These are phyloP conservation scores for Populus tomentosa DNA, from an alignment of 441 rosid species.

Conservation along the genomic window DNA sequence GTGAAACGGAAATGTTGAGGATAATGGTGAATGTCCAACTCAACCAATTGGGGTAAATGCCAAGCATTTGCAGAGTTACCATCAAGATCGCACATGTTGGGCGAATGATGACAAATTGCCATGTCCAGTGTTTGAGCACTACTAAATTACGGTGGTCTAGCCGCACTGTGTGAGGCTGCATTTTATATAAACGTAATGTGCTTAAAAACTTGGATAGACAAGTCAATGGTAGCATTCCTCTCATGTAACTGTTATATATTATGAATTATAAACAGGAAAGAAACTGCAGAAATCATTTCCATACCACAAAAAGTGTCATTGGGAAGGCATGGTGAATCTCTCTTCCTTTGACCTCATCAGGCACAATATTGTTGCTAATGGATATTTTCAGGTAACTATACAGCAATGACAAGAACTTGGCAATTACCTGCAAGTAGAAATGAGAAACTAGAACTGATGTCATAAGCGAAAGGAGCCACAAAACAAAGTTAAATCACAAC, in stretches of 20 bases:
- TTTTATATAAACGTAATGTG: slow-evolving; percentile 5
- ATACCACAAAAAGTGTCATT: slow-evolving; percentile 90
- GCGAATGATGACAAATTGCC: slow-evolving; percentile 88
- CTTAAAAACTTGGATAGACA: not conserved
- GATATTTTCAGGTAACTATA: slow-evolving; percentile 83
- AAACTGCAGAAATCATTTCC: not conserved
- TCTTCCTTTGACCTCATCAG: slow-evolving; percentile 87
- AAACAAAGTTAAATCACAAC: slow-evolving; percentile 5
- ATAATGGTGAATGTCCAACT: slow-evolving; percentile 90
- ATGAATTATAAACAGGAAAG: not conserved
- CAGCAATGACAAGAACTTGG: slow-evolving; percentile 84
- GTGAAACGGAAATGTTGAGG: slow-evolving; percentile 79
- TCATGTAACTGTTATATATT: not conserved
- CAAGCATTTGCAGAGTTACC: slow-evolving; percentile 63
- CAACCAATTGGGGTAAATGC: slow-evolving; percentile 83
- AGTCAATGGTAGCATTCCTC: not conserved
- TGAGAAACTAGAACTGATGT: not conserved
- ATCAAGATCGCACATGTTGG: slow-evolving; percentile 80
- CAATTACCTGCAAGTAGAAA: slow-evolving; percentile 57
- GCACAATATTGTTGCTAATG: slow-evolving; percentile 71
- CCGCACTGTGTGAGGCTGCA: slow-evolving; percentile 75
- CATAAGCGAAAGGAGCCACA: not conserved
- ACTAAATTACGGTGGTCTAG: slow-evolving; percentile 61
- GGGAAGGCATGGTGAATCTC: slow-evolving; percentile 93
- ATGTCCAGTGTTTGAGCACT: slow-evolving; percentile 88